Conservation (phyloP, 768 basidiomycete genomes). For the Cystobasidium onofrii region DNA sequence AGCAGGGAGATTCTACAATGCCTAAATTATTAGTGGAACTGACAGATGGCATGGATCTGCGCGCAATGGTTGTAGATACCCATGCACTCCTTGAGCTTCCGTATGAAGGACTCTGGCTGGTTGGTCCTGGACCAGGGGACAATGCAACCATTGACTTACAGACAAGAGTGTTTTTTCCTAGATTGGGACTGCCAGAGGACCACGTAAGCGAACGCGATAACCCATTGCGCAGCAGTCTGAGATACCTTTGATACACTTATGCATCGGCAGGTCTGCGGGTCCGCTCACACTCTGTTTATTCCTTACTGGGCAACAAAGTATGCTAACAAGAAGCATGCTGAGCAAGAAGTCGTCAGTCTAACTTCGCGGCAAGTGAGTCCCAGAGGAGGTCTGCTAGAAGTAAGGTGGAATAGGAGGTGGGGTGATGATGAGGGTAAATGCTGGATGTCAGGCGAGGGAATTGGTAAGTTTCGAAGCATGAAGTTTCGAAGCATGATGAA, state of each 20-base stretch:
- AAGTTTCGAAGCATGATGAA: no score
- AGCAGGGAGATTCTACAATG: neutral
- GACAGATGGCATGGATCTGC: neutral
- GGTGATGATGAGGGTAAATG: neutral
- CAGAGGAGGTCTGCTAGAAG: neutral
- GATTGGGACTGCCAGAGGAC: neutral
- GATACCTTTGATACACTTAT: no score
- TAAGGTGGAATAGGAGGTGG: slow-evolving; percentile 12
- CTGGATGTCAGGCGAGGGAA: neutral
- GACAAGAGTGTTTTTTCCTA: neutral
- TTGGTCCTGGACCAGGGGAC: neutral
- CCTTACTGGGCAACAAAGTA: slow-evolving; percentile 1
- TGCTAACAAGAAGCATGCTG: neutral
- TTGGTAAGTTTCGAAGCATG: neutral
- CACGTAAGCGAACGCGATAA: neutral
- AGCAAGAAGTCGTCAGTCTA: neutral
- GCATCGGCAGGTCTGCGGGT: slow-evolving; percentile 15
- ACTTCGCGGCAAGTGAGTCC: neutral
- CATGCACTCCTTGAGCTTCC: neutral
- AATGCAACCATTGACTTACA: neutral
- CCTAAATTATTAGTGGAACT: neutral
- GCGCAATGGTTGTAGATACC: neutral
- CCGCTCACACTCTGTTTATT: neutral
- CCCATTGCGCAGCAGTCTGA: no score
- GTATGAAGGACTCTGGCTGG: neutral